phyloP scores from a whole-genome alignment of 352 stramenopile genomes.

The Globisporangium echinulatum region DNA sequence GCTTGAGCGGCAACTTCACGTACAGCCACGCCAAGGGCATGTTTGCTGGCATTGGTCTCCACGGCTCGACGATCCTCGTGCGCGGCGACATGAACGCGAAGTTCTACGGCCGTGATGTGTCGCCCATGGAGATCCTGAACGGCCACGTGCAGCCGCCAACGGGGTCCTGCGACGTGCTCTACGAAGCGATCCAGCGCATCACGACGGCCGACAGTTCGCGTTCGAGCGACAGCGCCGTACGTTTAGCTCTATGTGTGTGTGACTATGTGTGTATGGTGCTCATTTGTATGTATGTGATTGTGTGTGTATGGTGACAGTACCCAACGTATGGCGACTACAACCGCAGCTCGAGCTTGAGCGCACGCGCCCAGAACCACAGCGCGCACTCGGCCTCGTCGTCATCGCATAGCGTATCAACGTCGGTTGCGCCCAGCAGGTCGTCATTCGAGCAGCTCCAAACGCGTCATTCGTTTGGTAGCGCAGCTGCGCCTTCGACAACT shows the following conservation, averaged over 20 bases:
- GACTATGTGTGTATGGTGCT: background rate
- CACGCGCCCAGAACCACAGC: slow-evolving; percentile 7
- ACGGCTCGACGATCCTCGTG: slow-evolving; percentile 80
- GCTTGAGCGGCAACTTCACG: slow-evolving; percentile 79
- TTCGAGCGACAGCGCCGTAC: slow-evolving; percentile 1
- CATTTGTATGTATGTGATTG: background rate
- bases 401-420: slow-evolving; percentile 10
- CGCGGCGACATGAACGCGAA: slow-evolving; percentile 79
- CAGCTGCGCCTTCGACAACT: slow-evolving; percentile 13
- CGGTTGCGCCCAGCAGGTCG: slow-evolving; percentile 8
- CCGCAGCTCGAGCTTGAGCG: slow-evolving; percentile 1
- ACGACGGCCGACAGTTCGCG: slow-evolving; percentile 9
- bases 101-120: slow-evolving; percentile 81
- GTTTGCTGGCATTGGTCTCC: slow-evolving; percentile 72
- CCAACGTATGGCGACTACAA: slow-evolving; percentile 13
- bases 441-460: slow-evolving; percentile 3
- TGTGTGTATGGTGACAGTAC: slow-evolving; percentile 4
- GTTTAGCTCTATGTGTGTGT: background rate
- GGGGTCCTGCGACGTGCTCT: slow-evolving; percentile 61
- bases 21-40: slow-evolving; percentile 81
- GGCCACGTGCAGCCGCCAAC: slow-evolving; percentile 59
- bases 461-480: slow-evolving; percentile 21
- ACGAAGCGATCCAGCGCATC: slow-evolving; percentile 59
- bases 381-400: slow-evolving; percentile 2
- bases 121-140: slow-evolving; percentile 74